Base-by-base conservation (phyloP, 1,284 basidiomycete species). In the Porogramme epimiltina region DNA sequence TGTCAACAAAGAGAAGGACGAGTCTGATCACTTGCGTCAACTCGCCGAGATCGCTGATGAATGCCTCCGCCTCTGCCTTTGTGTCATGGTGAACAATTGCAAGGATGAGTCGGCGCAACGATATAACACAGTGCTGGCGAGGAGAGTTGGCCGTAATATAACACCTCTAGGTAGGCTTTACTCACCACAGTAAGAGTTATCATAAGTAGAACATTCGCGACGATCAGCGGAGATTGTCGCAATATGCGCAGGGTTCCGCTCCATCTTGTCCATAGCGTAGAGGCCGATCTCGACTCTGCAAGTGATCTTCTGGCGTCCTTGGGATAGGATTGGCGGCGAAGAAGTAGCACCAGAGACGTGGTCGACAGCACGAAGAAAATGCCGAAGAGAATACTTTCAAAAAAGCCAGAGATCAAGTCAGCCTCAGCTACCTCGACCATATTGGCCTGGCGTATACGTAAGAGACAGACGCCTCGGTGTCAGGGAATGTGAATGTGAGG, bases 351-450 rank as follows among this genome's bases (percentile, higher is more conserved):
- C 22, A 47, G 37, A 4, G 45, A 26, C 3, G 19, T 19, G 9
- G 45, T 28, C 6, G 37, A 47, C n/a, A 47, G 26, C 18, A 47
- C 25, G 20, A 47, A 23, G 45, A 47, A 47, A n/a, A 47, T 33
- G 23, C 45, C 45, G 38, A 28, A 47, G 18, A 47, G 45, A n/a
- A 40, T 40, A 37, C 16, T 31, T 23, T 47, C 45, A 20, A 47
- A 16, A n/a, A 47, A 40, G 15, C 45, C 45, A 4, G 45, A 26
- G 18, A 47, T 25, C 24, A 47, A 16, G 44, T 46, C 16, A 11
- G 34, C 22, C 9, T 9, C 16, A 16, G 24, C 10, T 9, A 42
- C 24, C 15, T 10, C n/a, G 41, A 42, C 41, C 41, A 42, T 42
- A n/a, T n/a, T n/a, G n/a, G n/a, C n/a, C n/a, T n/a, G n/a, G n/a